Evolutionary conservation across 2,329 filamentous ascomycete species (phyloP).

Genomic region (Colletotrichum liriopes): DNA sequence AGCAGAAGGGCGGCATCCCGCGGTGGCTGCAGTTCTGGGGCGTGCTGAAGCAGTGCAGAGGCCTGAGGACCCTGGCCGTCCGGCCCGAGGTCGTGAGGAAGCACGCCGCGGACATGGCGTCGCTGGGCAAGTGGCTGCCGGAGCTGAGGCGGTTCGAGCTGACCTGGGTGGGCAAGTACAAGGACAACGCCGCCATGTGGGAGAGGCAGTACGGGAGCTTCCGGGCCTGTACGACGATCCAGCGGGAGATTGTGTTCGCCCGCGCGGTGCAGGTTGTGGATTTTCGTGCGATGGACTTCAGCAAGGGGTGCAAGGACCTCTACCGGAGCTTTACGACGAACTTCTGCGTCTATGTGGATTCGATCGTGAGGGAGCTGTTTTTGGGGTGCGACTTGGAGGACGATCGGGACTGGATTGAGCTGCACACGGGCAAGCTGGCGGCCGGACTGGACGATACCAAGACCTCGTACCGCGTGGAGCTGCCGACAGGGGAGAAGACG

Average conservation of each 20-base stretch:
- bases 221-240: neutral
- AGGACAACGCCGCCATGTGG: neutral
- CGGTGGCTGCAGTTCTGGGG: conserved; percentile 39
- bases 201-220: neutral
- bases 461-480: conserved; percentile 3
- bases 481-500: conserved; percentile 29
- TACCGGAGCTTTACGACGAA: conserved; percentile 35
- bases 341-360: conserved; percentile 28
- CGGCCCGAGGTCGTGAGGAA: conserved; percentile 26
- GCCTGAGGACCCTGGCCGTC: conserved; percentile 20
- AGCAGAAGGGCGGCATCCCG: neutral
- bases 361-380: conserved; percentile 25
- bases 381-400: conserved; percentile 4
- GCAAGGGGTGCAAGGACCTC: conserved; percentile 14
- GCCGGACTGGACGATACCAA: conserved; percentile 9
- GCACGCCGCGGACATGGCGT: conserved; percentile 13
- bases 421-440: neutral
- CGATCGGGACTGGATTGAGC: neutral
- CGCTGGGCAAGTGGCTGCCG: conserved; percentile 13
- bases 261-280: conserved; percentile 15
- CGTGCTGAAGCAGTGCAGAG: conserved; percentile 31
- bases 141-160: conserved; percentile 22
- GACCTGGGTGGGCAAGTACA: conserved; percentile 22
- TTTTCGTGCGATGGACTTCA: neutral
- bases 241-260: conserved; percentile 19